Percentiles rank a stretch among this genome's conserved stretches.
Conservation (phyloP, 1,139 yeast species). For the Candida labiduridarum region DNA sequence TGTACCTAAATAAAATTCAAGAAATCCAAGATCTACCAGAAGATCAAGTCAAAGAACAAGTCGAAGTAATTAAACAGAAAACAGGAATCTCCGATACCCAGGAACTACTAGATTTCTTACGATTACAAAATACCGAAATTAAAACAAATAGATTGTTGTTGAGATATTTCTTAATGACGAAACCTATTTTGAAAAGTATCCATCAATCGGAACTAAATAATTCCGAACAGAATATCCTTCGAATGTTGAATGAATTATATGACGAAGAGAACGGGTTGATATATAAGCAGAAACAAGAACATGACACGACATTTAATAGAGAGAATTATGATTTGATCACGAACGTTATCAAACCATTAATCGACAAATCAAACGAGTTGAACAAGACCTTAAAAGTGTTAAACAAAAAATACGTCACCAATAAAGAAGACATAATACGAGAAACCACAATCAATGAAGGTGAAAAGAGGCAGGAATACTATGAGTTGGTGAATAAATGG, state of each 20-base stretch:
- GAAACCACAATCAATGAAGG: constrained; percentile 2
- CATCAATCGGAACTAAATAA: constrained; percentile 34
- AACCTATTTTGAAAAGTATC: constrained; percentile 36
- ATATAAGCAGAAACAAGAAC: constrained; percentile 11
- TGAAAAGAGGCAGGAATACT: constrained; percentile 11
- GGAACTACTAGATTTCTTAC: constrained; percentile 24
- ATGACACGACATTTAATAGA: background rate
- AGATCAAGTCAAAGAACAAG: constrained; percentile 13
- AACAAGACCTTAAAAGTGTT: constrained; percentile 18
- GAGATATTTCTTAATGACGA: constrained; percentile 26
- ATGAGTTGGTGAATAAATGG: constrained; percentile 27
- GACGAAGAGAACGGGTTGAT: constrained; percentile 15
- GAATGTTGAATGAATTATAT: constrained; percentile 22
- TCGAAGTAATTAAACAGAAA: constrained; percentile 12
- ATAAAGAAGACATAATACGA: constrained; percentile 13
- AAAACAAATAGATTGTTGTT: constrained; percentile 30
- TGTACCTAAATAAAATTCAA: constrained; percentile 30
- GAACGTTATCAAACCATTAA: constrained; percentile 18
- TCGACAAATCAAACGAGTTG: constrained; percentile 18
- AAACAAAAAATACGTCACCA: constrained; percentile 12
- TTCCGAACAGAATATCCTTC: constrained; percentile 31
- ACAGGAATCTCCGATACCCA: constrained; percentile 19
- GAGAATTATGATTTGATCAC: constrained; percentile 9
- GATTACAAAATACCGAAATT: constrained; percentile 23
- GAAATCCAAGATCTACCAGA: constrained; percentile 14